Evolutionary conservation across 1,139 yeast species (phyloP), one percentile per base, ranked within the genome.

Genomic region (Hemisphaericaspora subhashii): DNA sequence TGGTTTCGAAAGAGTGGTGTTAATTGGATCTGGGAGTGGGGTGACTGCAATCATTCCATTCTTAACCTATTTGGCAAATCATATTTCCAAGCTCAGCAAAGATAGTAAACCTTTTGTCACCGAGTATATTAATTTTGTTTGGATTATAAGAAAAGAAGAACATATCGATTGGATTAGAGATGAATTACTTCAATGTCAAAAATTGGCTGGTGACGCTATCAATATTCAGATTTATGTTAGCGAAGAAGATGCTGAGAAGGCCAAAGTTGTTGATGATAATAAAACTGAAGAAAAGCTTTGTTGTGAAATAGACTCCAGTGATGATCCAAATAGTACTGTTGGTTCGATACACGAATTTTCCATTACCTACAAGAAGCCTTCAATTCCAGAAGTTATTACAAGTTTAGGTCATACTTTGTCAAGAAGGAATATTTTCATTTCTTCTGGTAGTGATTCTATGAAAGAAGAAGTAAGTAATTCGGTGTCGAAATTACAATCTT

Each of bases 21-120:
- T 78, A 16, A 30, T 75, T 9, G 59, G 77, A 29, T 58, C 77
- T 13, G 80, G 86, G 0, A 70, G 79, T 38, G 86, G 86, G 31
- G 68, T 79, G 7, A 68, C 83, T 2, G 81, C 80, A 0, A 65
- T 74, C 2, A 46, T 78, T 14, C 80, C 85, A 3, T 74, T 72
- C 44, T 62, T 78, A 39, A 58, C 54, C 35, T 57, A 47, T 38
- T 47, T 59, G 26, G 45, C 56, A 9, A 47, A 50, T 30, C 43
- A 47, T 26, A 46, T 53, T 39, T 51, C 46, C 35, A 43, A 48
- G 22, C 31, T 42, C 13, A 51, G 39, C 18, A 37, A 48, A 11
- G 37, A 30, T 2, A 51, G 50, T n/a, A 46, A 29, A 8, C 15
- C 33, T 3, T 33, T 42, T n/a, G 42, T 56, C 12, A 53, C 64